These are phyloP conservation scores for Aspergillus ellipticus DNA, from an alignment of 495 filamentous ascomycete genomes.

Conservation along the genomic window DNA sequence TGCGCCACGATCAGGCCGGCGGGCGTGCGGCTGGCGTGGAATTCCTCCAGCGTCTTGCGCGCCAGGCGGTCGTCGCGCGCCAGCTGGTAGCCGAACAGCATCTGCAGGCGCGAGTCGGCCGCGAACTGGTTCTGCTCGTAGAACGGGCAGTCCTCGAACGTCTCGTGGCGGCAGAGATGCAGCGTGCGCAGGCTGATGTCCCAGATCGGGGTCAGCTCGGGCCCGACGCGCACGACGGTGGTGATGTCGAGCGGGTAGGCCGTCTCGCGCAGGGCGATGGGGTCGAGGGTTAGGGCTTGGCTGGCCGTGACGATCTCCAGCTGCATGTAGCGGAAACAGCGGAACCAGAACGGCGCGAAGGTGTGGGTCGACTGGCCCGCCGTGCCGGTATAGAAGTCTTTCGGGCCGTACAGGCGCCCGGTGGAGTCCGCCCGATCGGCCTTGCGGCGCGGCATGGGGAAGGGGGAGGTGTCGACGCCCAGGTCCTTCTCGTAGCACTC, in stretches of 20 bases:
- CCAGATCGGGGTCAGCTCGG: conserved; percentile 18
- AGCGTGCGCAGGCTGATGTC: conserved; percentile 23
- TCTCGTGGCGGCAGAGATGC: conserved; percentile 26
- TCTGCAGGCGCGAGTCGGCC: conserved; percentile 22
- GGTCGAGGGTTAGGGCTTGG: conserved; percentile 3
- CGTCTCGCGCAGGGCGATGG: conserved; percentile 14
- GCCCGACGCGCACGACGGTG: conserved; percentile 13
- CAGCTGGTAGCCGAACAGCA: conserved; percentile 26
- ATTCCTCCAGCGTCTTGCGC: conserved; percentile 23
- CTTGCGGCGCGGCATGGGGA: conserved; percentile 19
- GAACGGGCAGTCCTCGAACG: conserved; percentile 30
- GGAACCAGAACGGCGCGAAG: conserved; percentile 28
- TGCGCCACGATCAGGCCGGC: conserved; percentile 25
- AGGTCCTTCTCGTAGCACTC: conserved; percentile 26
- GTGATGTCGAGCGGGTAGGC: conserved; percentile 21
- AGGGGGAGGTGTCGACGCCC: conserved; percentile 9
- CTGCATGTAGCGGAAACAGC: conserved; percentile 27
- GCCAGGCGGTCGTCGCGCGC: conserved; percentile 25
- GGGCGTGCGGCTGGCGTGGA: conserved; percentile 19
- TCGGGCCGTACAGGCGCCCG: conserved; percentile 17
- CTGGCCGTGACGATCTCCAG: conserved; percentile 11
- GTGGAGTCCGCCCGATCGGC: conserved; percentile 12
- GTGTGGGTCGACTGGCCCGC: conserved; percentile 5
- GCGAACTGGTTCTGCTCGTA: conserved; percentile 33
- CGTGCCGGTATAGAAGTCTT: conserved; percentile 19